Base-by-base conservation (phyloP, 805 yeast genomes). In the Ogataea degrootiae region DNA sequence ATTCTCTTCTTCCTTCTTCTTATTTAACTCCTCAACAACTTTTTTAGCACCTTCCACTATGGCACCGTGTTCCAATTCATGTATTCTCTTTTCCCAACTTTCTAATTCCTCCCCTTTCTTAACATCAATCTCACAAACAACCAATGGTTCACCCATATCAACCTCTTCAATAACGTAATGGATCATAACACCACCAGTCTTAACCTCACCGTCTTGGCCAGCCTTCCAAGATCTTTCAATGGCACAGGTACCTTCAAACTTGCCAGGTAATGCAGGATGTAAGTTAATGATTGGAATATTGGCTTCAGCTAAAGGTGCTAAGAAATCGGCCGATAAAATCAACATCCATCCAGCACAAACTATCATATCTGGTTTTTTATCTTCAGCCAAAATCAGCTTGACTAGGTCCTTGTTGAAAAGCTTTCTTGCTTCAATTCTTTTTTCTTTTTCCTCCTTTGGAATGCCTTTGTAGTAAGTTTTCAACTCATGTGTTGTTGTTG, bases 261-360 rank as follows among this genome's bases (percentile, higher is more conserved):
- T 90, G 26, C 96, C 96, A 1, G 99, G 99, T 50, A 94, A 78
- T 0, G 99, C 98, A 5, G 99, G 99, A 65, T 94, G 99, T 50
- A 94, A 72, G 61, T 94, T 94, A 59, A 94, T 90, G 53, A 94
- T 91, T 35, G 91, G 87, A 29, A 90, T 76, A 1, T 75, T 71
- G 3, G 75, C 79, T 2, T 75, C 64, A 43, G 73, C 79, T 34
- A 91, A 66, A 3, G 91, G 90, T 37, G 71, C 68, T 50, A 94
- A 72, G 55, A 89, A 90, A 19, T 79, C 73, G 4, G 88, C 82
- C 1, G 97, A 86, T 50, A 94, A 73, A 49, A 94, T 94, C 44
- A 94, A 76, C 91, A 94, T 84, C 99, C 99, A 94, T 2, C 99
- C 99, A 5, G 99, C 99, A 69, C 99, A 94, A 6, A 94, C 97